Conservation (phyloP, 768 basidiomycete genomes). For the Boletus barrowsii region DNA sequence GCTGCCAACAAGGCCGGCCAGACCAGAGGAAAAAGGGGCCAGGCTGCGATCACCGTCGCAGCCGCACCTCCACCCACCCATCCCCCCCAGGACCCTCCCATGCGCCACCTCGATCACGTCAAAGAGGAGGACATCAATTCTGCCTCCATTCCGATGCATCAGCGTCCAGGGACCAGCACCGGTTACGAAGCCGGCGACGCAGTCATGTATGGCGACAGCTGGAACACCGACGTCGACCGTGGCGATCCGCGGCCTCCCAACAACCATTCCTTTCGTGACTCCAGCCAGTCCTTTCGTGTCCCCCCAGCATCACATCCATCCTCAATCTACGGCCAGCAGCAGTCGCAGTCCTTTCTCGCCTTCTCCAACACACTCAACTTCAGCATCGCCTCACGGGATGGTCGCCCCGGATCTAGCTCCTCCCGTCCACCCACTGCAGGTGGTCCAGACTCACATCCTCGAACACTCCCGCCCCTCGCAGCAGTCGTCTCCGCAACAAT, state of each 20-base stretch:
- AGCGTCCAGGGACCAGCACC: slow-evolving; percentile 69
- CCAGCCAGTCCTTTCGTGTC: slow-evolving; percentile 81
- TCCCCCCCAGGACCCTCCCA: slow-evolving; percentile 13
- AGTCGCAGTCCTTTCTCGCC: slow-evolving; percentile 71
- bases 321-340: slow-evolving; percentile 39
- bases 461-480: slow-evolving; percentile 71
- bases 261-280: slow-evolving; percentile 74
- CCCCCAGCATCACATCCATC: slow-evolving; percentile 43
- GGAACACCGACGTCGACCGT: slow-evolving; percentile 38
- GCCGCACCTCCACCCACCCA: background rate
- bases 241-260: slow-evolving; percentile 37
- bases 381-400: slow-evolving; percentile 40
- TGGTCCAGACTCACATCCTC: slow-evolving; percentile 40
- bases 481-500: slow-evolving; percentile 73
- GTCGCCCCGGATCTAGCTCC: slow-evolving; percentile 45
- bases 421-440: slow-evolving; percentile 55
- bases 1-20: slow-evolving; percentile 42
- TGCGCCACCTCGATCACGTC: slow-evolving; percentile 29
- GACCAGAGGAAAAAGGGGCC: slow-evolving; percentile 39
- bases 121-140: slow-evolving; percentile 42
- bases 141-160: slow-evolving; percentile 34
- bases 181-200: slow-evolving; percentile 59
- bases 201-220: slow-evolving; percentile 32
- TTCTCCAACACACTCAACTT: slow-evolving; percentile 47
- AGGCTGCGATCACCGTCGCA: slow-evolving; percentile 17